Conservation (phyloP, 129 eudicot genomes). For the Artemisia argyi region DNA sequence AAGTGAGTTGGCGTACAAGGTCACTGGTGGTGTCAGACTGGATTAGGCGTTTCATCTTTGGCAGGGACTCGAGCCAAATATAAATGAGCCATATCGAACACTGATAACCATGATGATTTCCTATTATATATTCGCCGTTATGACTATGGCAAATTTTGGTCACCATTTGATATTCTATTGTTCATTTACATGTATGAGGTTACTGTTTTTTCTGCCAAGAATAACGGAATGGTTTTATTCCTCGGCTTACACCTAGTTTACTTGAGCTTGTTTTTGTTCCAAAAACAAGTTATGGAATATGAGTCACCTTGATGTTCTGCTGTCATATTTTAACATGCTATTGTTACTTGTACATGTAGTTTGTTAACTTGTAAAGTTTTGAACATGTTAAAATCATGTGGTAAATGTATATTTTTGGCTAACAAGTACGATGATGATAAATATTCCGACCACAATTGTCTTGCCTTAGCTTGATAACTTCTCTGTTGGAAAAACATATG, state of each 20-base stretch:
- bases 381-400: not conserved
- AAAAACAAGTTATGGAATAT: not conserved
- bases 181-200: not conserved
- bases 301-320: not conserved
- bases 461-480: too few relatives aligned
- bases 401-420: not conserved
- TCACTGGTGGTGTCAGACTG: conserved; percentile 31
- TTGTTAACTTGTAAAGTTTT: not conserved
- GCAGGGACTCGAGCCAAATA: conserved; percentile 85
- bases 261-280: not conserved
- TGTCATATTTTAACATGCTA: not conserved
- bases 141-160: conserved; percentile 3
- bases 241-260: conserved; percentile 11
- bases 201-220: not conserved
- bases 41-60: conserved; percentile 77
- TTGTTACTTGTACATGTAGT: not conserved
- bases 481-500: too few relatives aligned
- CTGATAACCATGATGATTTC: not conserved
- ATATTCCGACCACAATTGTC: not conserved
- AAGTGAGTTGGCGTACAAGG: conserved; percentile 22
- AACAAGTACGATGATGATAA: not conserved
- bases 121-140: not conserved
- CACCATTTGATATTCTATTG: conserved; percentile 3
- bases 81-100: conserved; percentile 11
- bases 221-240: not conserved